Percentiles rank a stretch among this genome's conserved stretches.
Evolutionary conservation across 139 green algal genomes (phyloP).

Genomic region (Auxenochlorella pyrenoidosa): DNA sequence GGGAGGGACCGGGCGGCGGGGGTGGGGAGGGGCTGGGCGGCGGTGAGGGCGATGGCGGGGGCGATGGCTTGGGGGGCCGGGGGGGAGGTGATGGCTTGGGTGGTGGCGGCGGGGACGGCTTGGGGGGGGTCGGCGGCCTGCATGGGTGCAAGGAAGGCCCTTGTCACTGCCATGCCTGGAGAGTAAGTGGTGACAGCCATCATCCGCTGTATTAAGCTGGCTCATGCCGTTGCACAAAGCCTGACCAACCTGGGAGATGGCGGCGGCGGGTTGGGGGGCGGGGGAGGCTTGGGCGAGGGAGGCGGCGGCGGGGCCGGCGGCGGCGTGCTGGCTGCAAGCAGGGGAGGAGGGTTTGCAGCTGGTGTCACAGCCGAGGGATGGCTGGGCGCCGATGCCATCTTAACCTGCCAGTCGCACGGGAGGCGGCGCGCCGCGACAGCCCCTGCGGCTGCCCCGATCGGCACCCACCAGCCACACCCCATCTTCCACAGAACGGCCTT

Average conservation of each 20-base stretch:
- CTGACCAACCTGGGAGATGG: background rate
- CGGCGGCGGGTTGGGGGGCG: background rate
- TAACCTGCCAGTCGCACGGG: too few relatives aligned
- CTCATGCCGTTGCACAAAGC: background rate
- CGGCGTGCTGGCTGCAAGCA: conserved; percentile 21
- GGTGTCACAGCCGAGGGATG: too few relatives aligned
- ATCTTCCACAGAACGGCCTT: too few relatives aligned
- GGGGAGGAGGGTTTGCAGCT: too few relatives aligned
- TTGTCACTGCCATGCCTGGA: background rate
- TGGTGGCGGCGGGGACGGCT: background rate
- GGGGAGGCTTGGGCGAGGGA: background rate
- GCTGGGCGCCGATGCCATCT: too few relatives aligned
- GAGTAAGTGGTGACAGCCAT: too few relatives aligned
- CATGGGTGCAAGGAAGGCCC: background rate
- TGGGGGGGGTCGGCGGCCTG: background rate
- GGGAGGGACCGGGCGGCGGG: background rate
- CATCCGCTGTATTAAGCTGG: too few relatives aligned
- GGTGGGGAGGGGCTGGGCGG: background rate
- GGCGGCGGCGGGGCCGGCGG: background rate
- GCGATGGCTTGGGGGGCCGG: background rate
- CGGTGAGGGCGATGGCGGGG: background rate
- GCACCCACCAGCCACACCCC: too few relatives aligned
- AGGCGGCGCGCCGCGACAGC: too few relatives aligned
- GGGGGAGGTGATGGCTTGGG: background rate
- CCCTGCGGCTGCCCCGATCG: too few relatives aligned